Evolutionary conservation across 257 asterid species (phyloP).

Genomic region (Solanum bulbocastanum): DNA sequence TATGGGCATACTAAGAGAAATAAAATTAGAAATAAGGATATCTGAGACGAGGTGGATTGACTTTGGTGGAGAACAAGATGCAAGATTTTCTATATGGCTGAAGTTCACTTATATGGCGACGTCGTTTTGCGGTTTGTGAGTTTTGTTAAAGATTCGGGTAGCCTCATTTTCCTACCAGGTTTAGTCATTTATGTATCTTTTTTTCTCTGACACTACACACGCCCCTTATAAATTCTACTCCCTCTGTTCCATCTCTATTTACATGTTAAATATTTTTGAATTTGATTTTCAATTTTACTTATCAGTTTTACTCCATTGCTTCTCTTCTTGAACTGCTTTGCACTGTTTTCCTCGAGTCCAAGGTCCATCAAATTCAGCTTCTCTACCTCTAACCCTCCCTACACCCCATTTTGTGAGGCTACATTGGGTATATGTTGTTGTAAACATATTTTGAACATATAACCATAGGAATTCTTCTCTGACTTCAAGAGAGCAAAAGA

Average conservation of each 20-base stretch:
- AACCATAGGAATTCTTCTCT: background rate
- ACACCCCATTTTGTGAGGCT: background rate
- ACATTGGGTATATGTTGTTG: background rate
- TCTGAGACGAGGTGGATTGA: background rate
- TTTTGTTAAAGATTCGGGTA: background rate
- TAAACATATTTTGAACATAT: background rate
- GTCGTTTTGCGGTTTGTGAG: constrained; percentile 62
- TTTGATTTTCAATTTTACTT: no score
- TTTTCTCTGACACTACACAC: constrained; percentile 21
- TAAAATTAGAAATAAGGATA: no score
- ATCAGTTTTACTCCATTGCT: no score
- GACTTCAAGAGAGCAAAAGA: background rate
- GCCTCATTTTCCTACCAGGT: constrained; percentile 40
- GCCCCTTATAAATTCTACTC: no score
- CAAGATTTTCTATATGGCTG: constrained; percentile 22
- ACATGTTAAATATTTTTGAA: no score
- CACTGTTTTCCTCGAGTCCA: background rate
- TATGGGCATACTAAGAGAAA: background rate
- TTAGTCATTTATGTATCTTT: background rate
- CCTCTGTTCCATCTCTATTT: no score
- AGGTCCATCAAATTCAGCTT: background rate
- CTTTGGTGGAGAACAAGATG: background rate
- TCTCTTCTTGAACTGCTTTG: background rate
- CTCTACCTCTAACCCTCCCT: background rate
- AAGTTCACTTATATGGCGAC: constrained; percentile 71